A percentile compares a stretch with the other conserved stretches of the same genome.
Conservation (phyloP, 805 yeast species). For the Candida sonorensis region DNA sequence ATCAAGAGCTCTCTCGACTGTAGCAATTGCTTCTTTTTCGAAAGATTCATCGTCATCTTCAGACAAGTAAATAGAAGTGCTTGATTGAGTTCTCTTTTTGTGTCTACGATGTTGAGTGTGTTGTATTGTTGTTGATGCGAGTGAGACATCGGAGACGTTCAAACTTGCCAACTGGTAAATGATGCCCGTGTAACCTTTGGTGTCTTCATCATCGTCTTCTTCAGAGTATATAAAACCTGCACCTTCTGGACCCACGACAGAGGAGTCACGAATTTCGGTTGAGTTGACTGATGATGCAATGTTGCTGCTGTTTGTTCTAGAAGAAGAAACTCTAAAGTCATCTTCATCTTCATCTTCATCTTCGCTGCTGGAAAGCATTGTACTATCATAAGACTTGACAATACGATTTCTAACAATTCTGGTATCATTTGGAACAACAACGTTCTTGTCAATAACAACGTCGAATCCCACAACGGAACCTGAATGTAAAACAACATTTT, state of each 20-base stretch:
- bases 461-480: slow-evolving; percentile 77
- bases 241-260: slow-evolving; percentile 42
- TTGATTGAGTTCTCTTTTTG: slow-evolving; percentile 32
- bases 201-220: slow-evolving; percentile 38
- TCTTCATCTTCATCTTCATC: slow-evolving; percentile 23
- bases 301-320: slow-evolving; percentile 7
- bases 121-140: slow-evolving; percentile 38
- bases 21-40: slow-evolving; percentile 84
- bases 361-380: slow-evolving; percentile 22
- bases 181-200: slow-evolving; percentile 32
- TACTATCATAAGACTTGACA: slow-evolving; percentile 20
- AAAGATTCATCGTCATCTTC: slow-evolving; percentile 58
- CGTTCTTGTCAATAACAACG: slow-evolving; percentile 55
- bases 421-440: slow-evolving; percentile 41
- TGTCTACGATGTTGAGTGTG: slow-evolving; percentile 26
- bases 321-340: slow-evolving; percentile 4
- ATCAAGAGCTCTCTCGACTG: slow-evolving; percentile 86
- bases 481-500: slow-evolving; percentile 45
- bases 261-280: slow-evolving; percentile 18
- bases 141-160: slow-evolving; percentile 47
- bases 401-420: slow-evolving; percentile 47
- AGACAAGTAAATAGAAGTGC: slow-evolving; percentile 32
- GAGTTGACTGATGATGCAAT: no score
- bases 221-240: slow-evolving; percentile 44
- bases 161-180: slow-evolving; percentile 36